Evolutionary conservation across 1,284 basidiomycete species (phyloP).

Genomic region (Ganoderma lingzhi): DNA sequence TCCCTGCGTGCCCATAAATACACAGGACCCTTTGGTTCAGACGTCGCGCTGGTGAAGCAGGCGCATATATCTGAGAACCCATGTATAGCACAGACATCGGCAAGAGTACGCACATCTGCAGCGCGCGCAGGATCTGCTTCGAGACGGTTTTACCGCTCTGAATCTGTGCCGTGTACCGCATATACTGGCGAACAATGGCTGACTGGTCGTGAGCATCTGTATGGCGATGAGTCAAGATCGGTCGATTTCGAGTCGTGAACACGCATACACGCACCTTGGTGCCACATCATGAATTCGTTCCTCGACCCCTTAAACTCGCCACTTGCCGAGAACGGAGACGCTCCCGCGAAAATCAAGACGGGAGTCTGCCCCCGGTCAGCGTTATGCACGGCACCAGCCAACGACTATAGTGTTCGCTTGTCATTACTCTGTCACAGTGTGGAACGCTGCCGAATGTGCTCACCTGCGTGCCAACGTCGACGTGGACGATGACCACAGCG

Average conservation of each 20-base stretch:
- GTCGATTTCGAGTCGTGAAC: not conserved
- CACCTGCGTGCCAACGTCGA: constrained; percentile 78
- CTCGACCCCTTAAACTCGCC: constrained; percentile 65
- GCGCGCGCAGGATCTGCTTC: constrained; percentile 59
- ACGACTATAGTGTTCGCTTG: constrained; percentile 48
- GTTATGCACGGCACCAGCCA: constrained; percentile 77
- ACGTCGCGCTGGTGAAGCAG: constrained; percentile 54
- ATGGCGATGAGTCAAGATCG: not conserved
- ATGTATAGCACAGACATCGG: not conserved
- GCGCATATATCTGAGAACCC: not conserved
- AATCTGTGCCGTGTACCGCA: constrained; percentile 69
- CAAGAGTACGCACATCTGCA: constrained; percentile 59
- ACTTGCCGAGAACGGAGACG: constrained; percentile 62
- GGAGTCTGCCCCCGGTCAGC: constrained; percentile 65
- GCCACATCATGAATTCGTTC: constrained; percentile 78
- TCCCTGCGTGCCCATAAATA: constrained; percentile 77
- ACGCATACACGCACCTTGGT: constrained; percentile 58
- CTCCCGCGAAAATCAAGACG: constrained; percentile 74
- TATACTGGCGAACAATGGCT: constrained; percentile 73
- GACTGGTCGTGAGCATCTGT: constrained; percentile 72
- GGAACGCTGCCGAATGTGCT: constrained; percentile 38
- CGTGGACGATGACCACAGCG: constrained; percentile 76
- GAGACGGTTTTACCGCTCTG: constrained; percentile 57
- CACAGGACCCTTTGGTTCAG: constrained; percentile 73
- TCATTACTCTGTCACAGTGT: not conserved